Conservation (phyloP, 78 protist species). For the Dictyostelium purpureum region DNA sequence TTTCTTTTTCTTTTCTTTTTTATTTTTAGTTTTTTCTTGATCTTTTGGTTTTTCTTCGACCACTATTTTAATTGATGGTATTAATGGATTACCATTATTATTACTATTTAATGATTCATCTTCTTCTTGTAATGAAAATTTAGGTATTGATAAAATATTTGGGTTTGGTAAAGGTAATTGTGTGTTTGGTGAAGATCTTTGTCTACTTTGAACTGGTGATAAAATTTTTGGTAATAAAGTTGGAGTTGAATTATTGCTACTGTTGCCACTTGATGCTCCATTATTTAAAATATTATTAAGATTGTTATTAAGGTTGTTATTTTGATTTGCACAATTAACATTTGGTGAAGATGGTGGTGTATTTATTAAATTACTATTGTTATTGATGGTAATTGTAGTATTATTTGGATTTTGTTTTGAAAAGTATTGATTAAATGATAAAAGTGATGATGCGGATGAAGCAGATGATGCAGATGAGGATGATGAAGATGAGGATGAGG, state of each 20-base stretch:
- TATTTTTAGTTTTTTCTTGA: background rate
- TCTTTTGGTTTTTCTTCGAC: background rate
- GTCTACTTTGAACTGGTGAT: slow-evolving; percentile 20
- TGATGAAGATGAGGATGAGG: slow-evolving; percentile 27
- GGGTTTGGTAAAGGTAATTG: slow-evolving; percentile 8
- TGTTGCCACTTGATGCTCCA: background rate
- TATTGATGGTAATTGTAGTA: background rate
- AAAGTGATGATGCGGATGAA: background rate
- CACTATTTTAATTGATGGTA: background rate
- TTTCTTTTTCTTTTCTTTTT: background rate
- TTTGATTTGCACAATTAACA: background rate
- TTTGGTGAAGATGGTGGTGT: slow-evolving; percentile 7
- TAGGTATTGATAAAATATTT: background rate
- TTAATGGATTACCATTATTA: background rate
- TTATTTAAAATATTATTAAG: background rate
- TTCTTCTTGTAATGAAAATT: background rate
- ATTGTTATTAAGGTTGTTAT: background rate
- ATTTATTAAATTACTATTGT: background rate
- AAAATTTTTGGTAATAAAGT: background rate
- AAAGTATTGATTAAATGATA: slow-evolving; percentile 22
- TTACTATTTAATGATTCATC: background rate
- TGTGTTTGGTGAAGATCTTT: background rate
- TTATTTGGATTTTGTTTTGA: background rate
- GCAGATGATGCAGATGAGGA: slow-evolving; percentile 19
- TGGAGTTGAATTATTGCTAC: background rate